Evolutionary conservation across 2,329 filamentous ascomycete genomes (phyloP).

Genomic region (Colletotrichum higginsianum): DNA sequence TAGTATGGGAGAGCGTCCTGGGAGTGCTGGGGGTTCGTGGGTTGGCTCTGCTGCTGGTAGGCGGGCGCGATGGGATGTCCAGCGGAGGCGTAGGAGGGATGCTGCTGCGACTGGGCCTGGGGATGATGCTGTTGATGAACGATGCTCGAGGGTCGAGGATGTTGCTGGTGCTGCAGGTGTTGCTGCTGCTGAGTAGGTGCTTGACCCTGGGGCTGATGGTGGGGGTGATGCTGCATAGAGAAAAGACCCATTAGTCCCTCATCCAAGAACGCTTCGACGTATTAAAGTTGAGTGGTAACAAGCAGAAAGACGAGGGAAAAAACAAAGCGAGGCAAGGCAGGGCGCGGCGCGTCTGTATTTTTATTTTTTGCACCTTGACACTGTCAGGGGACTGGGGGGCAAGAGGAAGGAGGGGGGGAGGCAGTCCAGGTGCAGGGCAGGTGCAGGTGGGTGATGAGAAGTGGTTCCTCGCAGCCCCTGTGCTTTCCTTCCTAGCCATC

Average conservation of each 20-base stretch:
- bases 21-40: conserved; percentile 71
- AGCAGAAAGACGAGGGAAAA: conserved; percentile 52
- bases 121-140: conserved; percentile 81
- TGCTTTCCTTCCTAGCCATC: conserved; percentile 54
- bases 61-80: conserved; percentile 75
- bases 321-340: conserved; percentile 54
- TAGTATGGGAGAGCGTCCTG: conserved; percentile 81
- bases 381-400: conserved; percentile 61
- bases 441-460: conserved; percentile 44
- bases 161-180: conserved; percentile 77
- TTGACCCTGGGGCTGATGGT: conserved; percentile 81
- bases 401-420: neutral
- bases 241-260: conserved; percentile 71
- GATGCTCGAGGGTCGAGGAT: conserved; percentile 79
- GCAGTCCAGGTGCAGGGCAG: conserved; percentile 47
- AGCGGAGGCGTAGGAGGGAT: conserved; percentile 78
- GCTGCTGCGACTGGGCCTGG: conserved; percentile 74
- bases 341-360: conserved; percentile 62
- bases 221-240: conserved; percentile 82
- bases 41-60: conserved; percentile 78
- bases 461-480: conserved; percentile 22
- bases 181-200: conserved; percentile 76
- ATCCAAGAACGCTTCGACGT: conserved; percentile 51
- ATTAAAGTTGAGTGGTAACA: conserved; percentile 42
- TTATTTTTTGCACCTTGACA: conserved; percentile 62